Base-by-base conservation (phyloP, 2,329 filamentous ascomycete genomes). In the Fusarium staphyleae region DNA sequence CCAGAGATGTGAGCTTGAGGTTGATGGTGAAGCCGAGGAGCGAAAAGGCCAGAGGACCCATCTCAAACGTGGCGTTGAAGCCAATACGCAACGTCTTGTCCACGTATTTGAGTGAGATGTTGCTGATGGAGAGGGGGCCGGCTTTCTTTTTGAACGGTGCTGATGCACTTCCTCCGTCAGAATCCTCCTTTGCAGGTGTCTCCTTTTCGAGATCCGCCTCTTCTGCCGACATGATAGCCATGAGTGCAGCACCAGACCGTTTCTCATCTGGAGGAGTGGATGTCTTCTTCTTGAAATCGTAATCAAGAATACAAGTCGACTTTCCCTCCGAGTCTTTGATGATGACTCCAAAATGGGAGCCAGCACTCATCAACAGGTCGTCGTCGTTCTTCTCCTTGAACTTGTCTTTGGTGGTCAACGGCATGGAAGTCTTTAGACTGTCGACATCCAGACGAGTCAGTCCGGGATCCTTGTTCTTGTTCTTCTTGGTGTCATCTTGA, bases 61-160 rank as follows among this genome's bases (percentile, higher is more conserved):
- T 52, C 6, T 64, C 47, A 33, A 78, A 61, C 0, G 66, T 70
- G 2, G 73, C 75, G 22, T 73, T 66, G 11, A 78, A 63, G 6
- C 60, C 56, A 19, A 78, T 50, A 3, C 14, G 43, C 0, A 77
- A 60, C 3, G 11, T 52, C 8, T 68, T 58, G 33, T 69, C 52
- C 13, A 62, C 60, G 55, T 72, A 76, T 43, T 73, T 67, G 40
- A 78, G 62, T 1, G 69, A 69, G 14, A 78, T 58, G 35, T 72
- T 74, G 40, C 56, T 64, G 42, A 78, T 70, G 0, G 66, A 62
- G 0, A 78, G 44, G 0, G 71, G 67, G 2, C 72, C 70, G 1
- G 60, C 24, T 19, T 55, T 68, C 52, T 71, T 74, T 49, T 72
- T 71, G 34, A 62, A 52, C 0, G 65, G 63, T 1, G 67, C 71